Evolutionary conservation across 805 yeast species (phyloP).

Genomic region (Kluyveromyces nonfermentans): DNA sequence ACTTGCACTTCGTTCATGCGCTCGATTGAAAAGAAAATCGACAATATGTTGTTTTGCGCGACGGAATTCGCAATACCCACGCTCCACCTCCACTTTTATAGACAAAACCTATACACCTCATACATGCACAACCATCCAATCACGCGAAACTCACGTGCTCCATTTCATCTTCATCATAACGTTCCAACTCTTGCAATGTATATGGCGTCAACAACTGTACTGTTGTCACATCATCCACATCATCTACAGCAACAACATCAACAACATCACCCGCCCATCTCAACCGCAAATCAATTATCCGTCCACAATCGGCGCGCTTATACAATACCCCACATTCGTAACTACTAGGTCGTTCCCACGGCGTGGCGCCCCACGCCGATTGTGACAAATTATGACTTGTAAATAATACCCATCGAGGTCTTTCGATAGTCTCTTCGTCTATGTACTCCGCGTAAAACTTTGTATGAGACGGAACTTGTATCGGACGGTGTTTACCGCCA

Average conservation of each 20-base stretch:
- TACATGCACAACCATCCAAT: too few species aligned
- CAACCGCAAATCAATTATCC: background rate
- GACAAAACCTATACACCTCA: background rate
- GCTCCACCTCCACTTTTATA: background rate
- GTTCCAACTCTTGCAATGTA: background rate
- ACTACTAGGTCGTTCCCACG: constrained; percentile 27
- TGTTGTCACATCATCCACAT: background rate
- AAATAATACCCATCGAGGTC: constrained; percentile 56
- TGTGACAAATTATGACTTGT: constrained; percentile 70
- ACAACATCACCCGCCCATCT: background rate
- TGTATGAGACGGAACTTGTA: constrained; percentile 45
- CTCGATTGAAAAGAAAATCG: background rate
- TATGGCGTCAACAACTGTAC: constrained; percentile 2
- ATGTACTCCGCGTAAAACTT: constrained; percentile 54
- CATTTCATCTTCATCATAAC: background rate
- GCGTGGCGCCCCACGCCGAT: constrained; percentile 69
- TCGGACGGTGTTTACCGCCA: background rate
- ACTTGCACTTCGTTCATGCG: background rate
- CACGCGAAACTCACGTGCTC: background rate
- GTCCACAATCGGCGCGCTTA: constrained; percentile 16
- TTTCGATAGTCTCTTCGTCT: constrained; percentile 5
- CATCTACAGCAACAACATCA: background rate
- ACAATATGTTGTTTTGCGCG: background rate
- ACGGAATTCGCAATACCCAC: background rate
- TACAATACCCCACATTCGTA: constrained; percentile 50